Conservation (phyloP, 768 basidiomycete genomes). For the Epithele typhae region DNA sequence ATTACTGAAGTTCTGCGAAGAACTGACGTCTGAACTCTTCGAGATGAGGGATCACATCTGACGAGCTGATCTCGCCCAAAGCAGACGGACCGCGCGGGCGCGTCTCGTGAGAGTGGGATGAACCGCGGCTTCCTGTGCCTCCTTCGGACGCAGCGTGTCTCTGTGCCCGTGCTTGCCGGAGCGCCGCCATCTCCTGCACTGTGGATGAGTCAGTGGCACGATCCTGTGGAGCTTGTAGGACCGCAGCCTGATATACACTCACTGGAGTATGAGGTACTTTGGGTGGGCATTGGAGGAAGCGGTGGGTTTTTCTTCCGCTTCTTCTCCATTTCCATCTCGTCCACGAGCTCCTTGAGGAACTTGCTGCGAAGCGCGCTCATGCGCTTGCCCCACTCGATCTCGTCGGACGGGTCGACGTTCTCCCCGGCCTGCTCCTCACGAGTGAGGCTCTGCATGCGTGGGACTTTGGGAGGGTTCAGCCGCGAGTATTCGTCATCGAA, state of each 20-base stretch:
- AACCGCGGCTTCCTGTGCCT: conserved; percentile 19
- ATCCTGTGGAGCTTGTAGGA: no score
- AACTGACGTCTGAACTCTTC: conserved; percentile 9
- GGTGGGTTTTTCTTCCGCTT: conserved; percentile 35
- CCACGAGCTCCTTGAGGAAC: conserved; percentile 68
- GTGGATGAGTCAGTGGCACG: not conserved
- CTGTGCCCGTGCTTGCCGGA: conserved; percentile 18
- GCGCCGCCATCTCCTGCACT: conserved; percentile 14
- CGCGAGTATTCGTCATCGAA: conserved; percentile 67
- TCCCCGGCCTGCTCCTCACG: conserved; percentile 54
- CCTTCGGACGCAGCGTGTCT: conserved; percentile 13
- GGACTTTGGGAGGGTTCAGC: conserved; percentile 57
- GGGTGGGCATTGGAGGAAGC: conserved; percentile 21
- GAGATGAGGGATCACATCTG: conserved; percentile 1
- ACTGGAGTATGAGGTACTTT: conserved; percentile 13
- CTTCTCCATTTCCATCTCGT: conserved; percentile 36
- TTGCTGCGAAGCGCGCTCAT: conserved; percentile 71
- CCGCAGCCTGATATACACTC: not conserved
- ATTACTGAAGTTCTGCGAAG: no score
- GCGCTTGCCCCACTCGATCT: conserved; percentile 69
- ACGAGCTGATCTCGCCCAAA: conserved; percentile 6
- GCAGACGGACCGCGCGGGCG: conserved; percentile 7
- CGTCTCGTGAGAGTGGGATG: conserved; percentile 24
- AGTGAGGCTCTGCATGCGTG: conserved; percentile 51
- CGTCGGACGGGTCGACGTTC: conserved; percentile 76